Evolutionary conservation across 805 yeast species (phyloP).

Genomic region (Candida tibetensis): DNA sequence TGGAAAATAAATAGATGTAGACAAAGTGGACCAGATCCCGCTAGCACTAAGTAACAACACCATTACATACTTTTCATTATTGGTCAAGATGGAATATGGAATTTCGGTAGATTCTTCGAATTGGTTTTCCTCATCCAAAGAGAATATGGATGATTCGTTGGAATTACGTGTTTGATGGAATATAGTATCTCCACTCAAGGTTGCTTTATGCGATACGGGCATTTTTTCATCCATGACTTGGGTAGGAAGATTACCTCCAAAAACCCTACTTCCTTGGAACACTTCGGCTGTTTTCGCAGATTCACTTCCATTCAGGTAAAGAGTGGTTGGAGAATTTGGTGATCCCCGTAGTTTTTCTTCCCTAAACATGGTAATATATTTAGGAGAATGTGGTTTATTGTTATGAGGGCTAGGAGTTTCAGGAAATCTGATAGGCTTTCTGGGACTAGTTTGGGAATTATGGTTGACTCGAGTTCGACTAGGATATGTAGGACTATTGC

Average conservation of each 20-base stretch:
- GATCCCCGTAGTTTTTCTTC: neutral
- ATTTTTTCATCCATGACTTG: neutral
- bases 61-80: constrained; percentile 39
- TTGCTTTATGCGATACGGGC: neutral
- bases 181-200: neutral
- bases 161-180: neutral
- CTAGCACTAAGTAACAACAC: constrained; percentile 37
- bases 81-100: constrained; percentile 46
- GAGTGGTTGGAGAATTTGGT: neutral
- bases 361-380: neutral
- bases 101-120: neutral
- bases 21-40: constrained; percentile 67
- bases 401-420: neutral
- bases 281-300: neutral
- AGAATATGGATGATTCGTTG: neutral
- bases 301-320: neutral
- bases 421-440: neutral
- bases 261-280: neutral
- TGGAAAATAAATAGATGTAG: constrained; percentile 80
- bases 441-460: no score
- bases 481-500: no score
- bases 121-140: neutral
- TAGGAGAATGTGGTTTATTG: neutral
- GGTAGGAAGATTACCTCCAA: neutral
- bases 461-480: no score